Evolutionary conservation across 2,329 filamentous ascomycete genomes (phyloP), one percentile per base, ranked within the genome.

Genomic region (Botrytis fabae): DNA sequence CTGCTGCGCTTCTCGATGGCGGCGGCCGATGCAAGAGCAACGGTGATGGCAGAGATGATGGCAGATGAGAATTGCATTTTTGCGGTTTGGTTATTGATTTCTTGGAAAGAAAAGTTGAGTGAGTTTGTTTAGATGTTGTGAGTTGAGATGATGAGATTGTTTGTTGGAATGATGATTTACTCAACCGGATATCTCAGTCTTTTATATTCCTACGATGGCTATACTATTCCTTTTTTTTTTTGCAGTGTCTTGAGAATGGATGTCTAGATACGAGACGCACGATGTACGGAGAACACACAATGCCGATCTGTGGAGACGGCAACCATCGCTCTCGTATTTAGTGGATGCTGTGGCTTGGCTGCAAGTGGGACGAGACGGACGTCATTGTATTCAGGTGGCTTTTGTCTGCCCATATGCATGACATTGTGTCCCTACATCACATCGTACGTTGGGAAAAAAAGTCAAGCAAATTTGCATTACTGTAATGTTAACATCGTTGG

Each of bases 251-350:
- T n/a, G 12, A 28, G 51, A 28, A n/a, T 28, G 51, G 38, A 32
- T 65, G 20, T n/a, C n/a, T n/a, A 18, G 63, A 65, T 65, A 65
- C 63, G 63, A 65, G 63, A 38, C 51, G 63, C 44, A 48, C 28
- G 44, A 46, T 35, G 44, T 12, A 65, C 28, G 35, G 25, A 48
- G 14, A 10, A 57, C 28, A 51, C 44, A 65, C 22, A n/a, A 57
- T 68, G 25, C 22, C 38, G 65, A 44, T 69, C 22, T 69, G 65
- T 69, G 65, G 65, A 69, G 42, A 70, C 62, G 70, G 73, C 71
- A 54, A 74, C 74, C 54, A 68, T 85, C 77, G 85, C 82, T 75
- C 77, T 83, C 18, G 80, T 82, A 66, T 78, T 88, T 44, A 85
- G 86, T 35, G 86, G 48, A 35, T 57, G 48, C 22, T 42, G 25